These are phyloP conservation scores for Zalaria sp. DNA, from an alignment of 2,329 filamentous ascomycete species.

Conservation along the genomic window DNA sequence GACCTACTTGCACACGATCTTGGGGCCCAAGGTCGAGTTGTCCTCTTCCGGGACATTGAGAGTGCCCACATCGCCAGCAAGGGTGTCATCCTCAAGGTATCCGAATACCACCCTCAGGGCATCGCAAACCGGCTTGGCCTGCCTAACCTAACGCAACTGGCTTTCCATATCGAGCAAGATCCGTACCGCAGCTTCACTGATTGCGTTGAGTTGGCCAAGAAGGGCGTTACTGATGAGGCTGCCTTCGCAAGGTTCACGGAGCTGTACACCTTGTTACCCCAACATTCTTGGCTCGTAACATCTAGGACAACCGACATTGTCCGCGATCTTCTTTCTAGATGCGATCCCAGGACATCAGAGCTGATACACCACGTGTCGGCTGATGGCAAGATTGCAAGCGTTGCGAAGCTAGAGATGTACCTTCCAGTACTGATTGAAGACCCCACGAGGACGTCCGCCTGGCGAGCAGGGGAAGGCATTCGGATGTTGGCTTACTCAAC, in stretches of 20 bases:
- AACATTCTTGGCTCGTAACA: constrained; percentile 2
- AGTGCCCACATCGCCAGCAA: constrained; percentile 16
- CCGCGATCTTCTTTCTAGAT: constrained; percentile 6
- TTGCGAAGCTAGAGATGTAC: constrained; percentile 36
- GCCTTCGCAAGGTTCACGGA: constrained; percentile 17
- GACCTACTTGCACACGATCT: constrained; percentile 69
- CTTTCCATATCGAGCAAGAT: constrained; percentile 23
- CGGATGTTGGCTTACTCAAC: constrained; percentile 25
- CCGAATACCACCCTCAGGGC: constrained; percentile 24
- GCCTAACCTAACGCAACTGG: constrained; percentile 22
- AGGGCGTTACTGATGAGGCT: constrained; percentile 7
- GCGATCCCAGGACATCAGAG: constrained; percentile 39
- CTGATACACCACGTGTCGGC: constrained; percentile 29
- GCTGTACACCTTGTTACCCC: constrained; percentile 12
- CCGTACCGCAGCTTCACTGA: constrained; percentile 16
- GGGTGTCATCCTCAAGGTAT: constrained; percentile 11
- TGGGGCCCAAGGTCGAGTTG: constrained; percentile 44
- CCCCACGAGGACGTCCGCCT: constrained; percentile 26
- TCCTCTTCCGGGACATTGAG: constrained; percentile 54
- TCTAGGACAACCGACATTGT: not conserved
- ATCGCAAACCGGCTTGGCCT: constrained; percentile 34
- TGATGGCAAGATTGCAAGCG: constrained; percentile 12
- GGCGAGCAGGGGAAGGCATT: constrained; percentile 22
- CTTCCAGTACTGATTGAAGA: constrained; percentile 47
- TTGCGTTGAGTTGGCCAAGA: constrained; percentile 13